A percentile compares a stretch with the other conserved stretches of the same genome.
Conservation (phyloP, 306 rosid species). For the Pterocarpus santalinus region DNA sequence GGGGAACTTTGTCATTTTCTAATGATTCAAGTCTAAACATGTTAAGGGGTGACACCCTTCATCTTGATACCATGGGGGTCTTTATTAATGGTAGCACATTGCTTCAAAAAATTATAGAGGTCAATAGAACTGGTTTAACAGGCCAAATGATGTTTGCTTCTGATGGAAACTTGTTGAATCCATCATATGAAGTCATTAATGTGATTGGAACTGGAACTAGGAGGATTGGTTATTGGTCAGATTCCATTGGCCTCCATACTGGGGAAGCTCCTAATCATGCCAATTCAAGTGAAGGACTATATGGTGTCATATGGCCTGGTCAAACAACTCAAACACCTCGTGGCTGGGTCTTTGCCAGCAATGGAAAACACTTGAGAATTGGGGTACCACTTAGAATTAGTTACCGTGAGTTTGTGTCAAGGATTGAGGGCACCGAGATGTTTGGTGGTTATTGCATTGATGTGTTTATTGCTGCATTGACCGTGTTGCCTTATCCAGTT, state of each 20-base stretch:
- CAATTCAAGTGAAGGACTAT: slow-evolving; percentile 54
- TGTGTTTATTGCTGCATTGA: slow-evolving; percentile 74
- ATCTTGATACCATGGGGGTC: slow-evolving; percentile 61
- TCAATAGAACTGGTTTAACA: slow-evolving; percentile 68
- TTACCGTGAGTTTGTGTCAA: slow-evolving; percentile 63
- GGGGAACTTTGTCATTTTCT: slow-evolving; percentile 62
- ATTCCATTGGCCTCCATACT: slow-evolving; percentile 64
- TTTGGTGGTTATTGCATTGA: slow-evolving; percentile 79
- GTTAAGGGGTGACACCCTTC: slow-evolving; percentile 46
- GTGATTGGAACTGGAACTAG: slow-evolving; percentile 71
- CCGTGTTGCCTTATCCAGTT: slow-evolving; percentile 71
- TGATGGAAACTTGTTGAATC: slow-evolving; percentile 56
- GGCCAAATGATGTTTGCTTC: slow-evolving; percentile 61
- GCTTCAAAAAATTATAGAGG: slow-evolving; percentile 50
- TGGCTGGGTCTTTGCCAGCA: slow-evolving; percentile 80
- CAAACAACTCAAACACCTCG: slow-evolving; percentile 67
- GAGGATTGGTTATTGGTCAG: slow-evolving; percentile 81
- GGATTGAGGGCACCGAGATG: slow-evolving; percentile 54
- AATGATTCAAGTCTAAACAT: slow-evolving; percentile 59
- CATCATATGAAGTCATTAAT: slow-evolving; percentile 78
- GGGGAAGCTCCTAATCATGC: slow-evolving; percentile 50
- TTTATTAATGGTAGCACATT: slow-evolving; percentile 63
- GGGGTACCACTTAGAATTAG: slow-evolving; percentile 72
- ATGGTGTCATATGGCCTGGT: slow-evolving; percentile 76
- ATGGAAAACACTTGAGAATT: slow-evolving; percentile 68